Conservation (phyloP, 129 eudicot species). For the Scalesia atractyloides region DNA sequence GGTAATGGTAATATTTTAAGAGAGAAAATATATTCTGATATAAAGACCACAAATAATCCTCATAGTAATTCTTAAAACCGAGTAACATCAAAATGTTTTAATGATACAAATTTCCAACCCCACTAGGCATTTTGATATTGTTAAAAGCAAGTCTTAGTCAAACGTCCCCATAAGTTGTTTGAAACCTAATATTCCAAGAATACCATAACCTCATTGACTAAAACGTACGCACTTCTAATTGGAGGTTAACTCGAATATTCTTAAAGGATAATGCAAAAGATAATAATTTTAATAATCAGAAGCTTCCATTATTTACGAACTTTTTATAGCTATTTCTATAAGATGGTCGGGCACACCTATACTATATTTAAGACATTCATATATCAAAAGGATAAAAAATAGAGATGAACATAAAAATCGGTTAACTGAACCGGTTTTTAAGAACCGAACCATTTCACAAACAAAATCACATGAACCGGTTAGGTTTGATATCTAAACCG, state of each 20-base stretch:
- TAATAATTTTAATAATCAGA: neutral
- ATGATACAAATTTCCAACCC: neutral
- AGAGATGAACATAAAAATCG: too few species aligned
- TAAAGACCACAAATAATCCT: neutral
- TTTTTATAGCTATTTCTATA: conserved; percentile 10
- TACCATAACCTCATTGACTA: conserved; percentile 10
- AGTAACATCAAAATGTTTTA: neutral
- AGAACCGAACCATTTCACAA: too few species aligned
- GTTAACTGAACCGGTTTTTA: too few species aligned
- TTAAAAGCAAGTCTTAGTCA: neutral
- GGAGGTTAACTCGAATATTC: conserved; percentile 22
- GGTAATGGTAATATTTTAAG: too few species aligned
- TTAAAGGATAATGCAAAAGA: conserved; percentile 14
- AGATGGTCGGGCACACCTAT: conserved; percentile 22
- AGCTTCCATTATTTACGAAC: conserved; percentile 18
- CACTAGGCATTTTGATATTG: neutral
- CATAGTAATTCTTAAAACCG: too few species aligned
- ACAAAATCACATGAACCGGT: too few species aligned
- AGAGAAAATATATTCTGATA: too few species aligned
- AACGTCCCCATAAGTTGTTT: neutral
- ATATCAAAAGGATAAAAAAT: neutral
- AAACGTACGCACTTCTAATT: conserved; percentile 13
- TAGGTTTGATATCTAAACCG: too few species aligned
- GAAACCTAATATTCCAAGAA: conserved; percentile 11
- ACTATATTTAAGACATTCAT: neutral